phyloP scores from a whole-genome alignment of 1,284 basidiomycete genomes.

The Inonotus hispidus region DNA sequence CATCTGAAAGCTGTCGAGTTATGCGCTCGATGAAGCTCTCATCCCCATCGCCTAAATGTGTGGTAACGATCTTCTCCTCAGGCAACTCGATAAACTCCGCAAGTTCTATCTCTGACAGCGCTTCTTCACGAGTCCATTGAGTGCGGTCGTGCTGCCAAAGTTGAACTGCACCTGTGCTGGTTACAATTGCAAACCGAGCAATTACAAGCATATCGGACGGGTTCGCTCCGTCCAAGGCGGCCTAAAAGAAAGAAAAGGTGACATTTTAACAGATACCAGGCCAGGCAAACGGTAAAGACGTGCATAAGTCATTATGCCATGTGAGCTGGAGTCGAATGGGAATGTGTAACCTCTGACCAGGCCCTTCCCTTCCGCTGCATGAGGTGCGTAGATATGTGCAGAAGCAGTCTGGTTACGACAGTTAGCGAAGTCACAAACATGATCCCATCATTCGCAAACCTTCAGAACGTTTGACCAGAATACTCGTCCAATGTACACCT shows the following conservation, averaged over 20 bases:
- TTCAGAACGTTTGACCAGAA: conserved; percentile 63
- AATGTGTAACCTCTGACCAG: conserved; percentile 61
- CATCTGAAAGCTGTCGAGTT: conserved; percentile 55
- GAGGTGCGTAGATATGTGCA: conserved; percentile 55
- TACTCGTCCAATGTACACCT: conserved; percentile 62
- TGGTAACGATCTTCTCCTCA: conserved; percentile 48
- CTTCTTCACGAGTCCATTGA: conserved; percentile 83
- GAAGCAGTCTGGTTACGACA: conserved; percentile 35
- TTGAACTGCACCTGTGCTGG: conserved; percentile 76
- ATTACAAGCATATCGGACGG: conserved; percentile 37
- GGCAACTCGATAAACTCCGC: conserved; percentile 79
- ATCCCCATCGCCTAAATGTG: conserved; percentile 35
- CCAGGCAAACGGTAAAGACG: conserved; percentile 23
- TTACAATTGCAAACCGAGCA: conserved; percentile 57
- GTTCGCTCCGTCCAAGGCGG: conserved; percentile 50
- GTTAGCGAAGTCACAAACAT: conserved; percentile 12
- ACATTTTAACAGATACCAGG: conserved; percentile 10
- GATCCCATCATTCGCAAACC: conserved; percentile 37
- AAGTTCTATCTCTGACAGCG: conserved; percentile 59
- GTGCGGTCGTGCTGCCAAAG: conserved; percentile 61
- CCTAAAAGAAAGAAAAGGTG: conserved; percentile 32
- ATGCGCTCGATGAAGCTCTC: conserved; percentile 58
- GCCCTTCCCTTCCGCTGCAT: conserved; percentile 50
- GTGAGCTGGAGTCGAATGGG: conserved; percentile 61
- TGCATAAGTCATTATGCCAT: conserved; percentile 74